Percentiles rank a stretch among this genome's conserved stretches.
Conservation (phyloP, 257 asterid species). For the Solanum neorickii region DNA sequence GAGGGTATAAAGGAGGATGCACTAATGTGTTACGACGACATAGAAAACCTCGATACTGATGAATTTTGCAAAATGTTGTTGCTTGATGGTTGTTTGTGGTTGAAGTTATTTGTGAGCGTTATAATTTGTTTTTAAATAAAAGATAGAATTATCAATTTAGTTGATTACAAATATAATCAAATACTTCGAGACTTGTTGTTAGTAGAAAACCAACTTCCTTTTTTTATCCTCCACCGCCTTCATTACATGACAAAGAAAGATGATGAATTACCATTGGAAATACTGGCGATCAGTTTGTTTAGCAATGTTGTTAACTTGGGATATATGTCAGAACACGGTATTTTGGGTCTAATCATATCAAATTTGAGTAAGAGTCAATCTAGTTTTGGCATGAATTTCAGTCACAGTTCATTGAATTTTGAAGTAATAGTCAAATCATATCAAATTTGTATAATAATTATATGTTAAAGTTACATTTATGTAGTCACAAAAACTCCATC, state of each 20-base stretch:
- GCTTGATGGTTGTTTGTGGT: constrained; percentile 8
- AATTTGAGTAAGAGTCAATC: too few species aligned
- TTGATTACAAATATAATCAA: not conserved
- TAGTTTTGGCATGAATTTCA: too few species aligned
- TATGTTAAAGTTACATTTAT: too few species aligned
- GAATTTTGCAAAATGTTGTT: not conserved
- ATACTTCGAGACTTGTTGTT: constrained; percentile 1
- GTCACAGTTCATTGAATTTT: too few species aligned
- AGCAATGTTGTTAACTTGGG: too few species aligned
- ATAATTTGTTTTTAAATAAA: not conserved
- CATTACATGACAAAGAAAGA: not conserved
- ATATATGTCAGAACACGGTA: too few species aligned
- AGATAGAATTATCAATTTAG: not conserved
- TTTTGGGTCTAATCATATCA: too few species aligned
- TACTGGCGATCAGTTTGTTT: too few species aligned
- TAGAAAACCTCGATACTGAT: not conserved
- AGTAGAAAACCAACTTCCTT: not conserved
- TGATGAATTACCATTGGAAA: too few species aligned
- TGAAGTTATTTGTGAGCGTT: not conserved
- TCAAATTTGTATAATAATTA: too few species aligned
- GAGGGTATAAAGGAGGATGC: not conserved
- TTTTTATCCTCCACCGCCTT: not conserved
- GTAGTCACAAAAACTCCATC: too few species aligned
- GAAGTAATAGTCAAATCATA: too few species aligned
- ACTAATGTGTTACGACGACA: not conserved